Percentiles rank a stretch among this genome's conserved stretches.
Evolutionary conservation across 106 monocot species (phyloP).

Genomic region (Apostasia shenzhenica): DNA sequence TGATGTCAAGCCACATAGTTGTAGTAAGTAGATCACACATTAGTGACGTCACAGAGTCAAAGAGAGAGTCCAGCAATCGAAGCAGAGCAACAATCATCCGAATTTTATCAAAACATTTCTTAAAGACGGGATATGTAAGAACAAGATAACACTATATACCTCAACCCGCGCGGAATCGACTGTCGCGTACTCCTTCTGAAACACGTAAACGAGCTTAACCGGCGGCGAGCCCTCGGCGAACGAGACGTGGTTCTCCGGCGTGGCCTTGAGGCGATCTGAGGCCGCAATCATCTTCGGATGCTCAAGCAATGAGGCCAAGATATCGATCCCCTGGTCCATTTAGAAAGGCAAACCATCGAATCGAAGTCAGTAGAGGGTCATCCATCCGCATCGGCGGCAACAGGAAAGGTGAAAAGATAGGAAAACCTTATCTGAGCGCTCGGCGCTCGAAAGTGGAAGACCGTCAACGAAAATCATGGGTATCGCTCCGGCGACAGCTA

Average conservation of each 20-base stretch:
- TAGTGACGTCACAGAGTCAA: too few species aligned
- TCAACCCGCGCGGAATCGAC: constrained; percentile 62
- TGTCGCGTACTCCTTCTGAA: constrained; percentile 85
- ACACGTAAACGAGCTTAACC: constrained; percentile 68
- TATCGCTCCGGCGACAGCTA: background rate
- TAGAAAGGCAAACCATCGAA: background rate
- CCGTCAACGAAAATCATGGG: constrained; percentile 42
- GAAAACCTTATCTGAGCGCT: background rate
- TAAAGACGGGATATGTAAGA: too few species aligned
- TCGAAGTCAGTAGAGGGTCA: background rate
- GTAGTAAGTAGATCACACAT: too few species aligned
- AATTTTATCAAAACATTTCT: too few species aligned
- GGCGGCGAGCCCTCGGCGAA: constrained; percentile 17
- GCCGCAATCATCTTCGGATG: constrained; percentile 52
- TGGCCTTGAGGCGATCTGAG: constrained; percentile 43
- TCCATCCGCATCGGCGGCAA: background rate
- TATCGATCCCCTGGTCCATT: constrained; percentile 17
- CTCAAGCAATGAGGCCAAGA: constrained; percentile 33
- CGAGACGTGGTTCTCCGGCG: constrained; percentile 30
- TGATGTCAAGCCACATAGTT: too few species aligned
- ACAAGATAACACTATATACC: constrained; percentile 16
- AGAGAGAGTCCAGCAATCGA: too few species aligned
- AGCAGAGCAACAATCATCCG: too few species aligned
- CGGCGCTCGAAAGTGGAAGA: constrained; percentile 9
- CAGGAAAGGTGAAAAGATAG: background rate